Evolutionary conservation across 129 eudicot genomes (phyloP), one percentile per base, ranked within the genome.

Genomic region (Mikania micrantha): DNA sequence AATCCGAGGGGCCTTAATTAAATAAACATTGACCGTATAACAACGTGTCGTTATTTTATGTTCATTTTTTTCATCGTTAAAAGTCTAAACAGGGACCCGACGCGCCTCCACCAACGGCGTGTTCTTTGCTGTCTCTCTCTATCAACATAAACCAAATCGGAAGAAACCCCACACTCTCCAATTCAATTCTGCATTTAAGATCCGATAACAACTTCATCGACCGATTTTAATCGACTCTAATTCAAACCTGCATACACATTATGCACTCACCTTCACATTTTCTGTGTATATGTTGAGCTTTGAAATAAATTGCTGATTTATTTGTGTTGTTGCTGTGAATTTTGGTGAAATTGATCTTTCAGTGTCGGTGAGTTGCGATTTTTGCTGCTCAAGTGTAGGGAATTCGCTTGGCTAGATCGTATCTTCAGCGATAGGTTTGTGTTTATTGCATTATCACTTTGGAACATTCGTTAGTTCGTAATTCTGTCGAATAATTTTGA

Each of bases 351-450:
- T 56, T 56, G 17, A 49, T 1, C 32, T 75, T 58, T 75, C 54
- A 53, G 22, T 67, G 53, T 29, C 54, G 56, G 10, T 74, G 62
- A 58, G 73, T 16, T 73, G 41, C 35, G 35, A 9, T 15, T 47
- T 74, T 60, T 63, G 70, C 20, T 59, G 29, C 27, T 42, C 16
- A 35, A 67, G 38, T 44, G 48, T 49, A 42, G 61, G 67, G 41
- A 34, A 4, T 17, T 44, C 47, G 36, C 67, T 59, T 74, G 28
- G 44, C 25, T 69, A 78, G 68, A 84, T 81, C 86, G 72, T 79
- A 81, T 74, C 77, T 72, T 75, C 62, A 49, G 38, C 64, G 74
- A 69, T 74, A 27, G 72, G 61, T 71, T 21, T 25, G 22, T 56
- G 60, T 36, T 48, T 60, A 41, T 49, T 73, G 29, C 39, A 62